Conservation (phyloP, 192 early-diverging fungal species). For the Podila horticola region DNA sequence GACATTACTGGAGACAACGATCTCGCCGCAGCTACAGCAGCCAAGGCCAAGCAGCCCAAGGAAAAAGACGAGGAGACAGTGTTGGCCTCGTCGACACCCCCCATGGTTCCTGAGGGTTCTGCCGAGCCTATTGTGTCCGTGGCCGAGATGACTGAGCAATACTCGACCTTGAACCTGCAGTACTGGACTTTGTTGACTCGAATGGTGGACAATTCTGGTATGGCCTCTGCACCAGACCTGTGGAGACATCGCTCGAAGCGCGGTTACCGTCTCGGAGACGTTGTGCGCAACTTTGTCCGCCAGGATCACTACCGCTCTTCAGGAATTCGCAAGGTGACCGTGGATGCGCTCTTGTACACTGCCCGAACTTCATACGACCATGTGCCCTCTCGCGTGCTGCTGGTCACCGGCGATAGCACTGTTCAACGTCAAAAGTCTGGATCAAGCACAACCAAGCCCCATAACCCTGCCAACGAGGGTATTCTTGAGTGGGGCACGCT, state of each 20-base stretch:
- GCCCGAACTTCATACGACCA: conserved; percentile 57
- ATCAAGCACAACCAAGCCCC: conserved; percentile 11
- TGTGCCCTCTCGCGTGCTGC: conserved; percentile 27
- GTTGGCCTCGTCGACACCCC: conserved; percentile 37
- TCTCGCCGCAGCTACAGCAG: conserved; percentile 6
- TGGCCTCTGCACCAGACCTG: conserved; percentile 59
- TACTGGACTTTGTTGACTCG: conserved; percentile 67
- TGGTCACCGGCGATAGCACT: conserved; percentile 2
- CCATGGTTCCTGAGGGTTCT: conserved; percentile 29
- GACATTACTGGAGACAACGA: background rate
- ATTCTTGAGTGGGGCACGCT: conserved; percentile 39
- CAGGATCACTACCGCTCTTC: conserved; percentile 38
- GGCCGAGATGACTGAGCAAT: conserved; percentile 41
- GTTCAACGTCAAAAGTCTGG: conserved; percentile 11
- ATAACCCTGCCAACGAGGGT: conserved; percentile 27
- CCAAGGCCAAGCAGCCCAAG: background rate
- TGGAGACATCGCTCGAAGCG: conserved; percentile 65
- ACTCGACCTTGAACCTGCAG: conserved; percentile 63
- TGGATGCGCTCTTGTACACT: conserved; percentile 61
- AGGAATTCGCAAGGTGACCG: conserved; percentile 35
- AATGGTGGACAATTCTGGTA: conserved; percentile 60
- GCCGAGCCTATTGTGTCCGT: conserved; percentile 30
- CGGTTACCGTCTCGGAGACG: conserved; percentile 51
- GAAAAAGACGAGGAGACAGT: background rate
- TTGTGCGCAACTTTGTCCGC: conserved; percentile 56